Conservation (phyloP, 306 rosid genomes). For the Luffa acutangula region DNA sequence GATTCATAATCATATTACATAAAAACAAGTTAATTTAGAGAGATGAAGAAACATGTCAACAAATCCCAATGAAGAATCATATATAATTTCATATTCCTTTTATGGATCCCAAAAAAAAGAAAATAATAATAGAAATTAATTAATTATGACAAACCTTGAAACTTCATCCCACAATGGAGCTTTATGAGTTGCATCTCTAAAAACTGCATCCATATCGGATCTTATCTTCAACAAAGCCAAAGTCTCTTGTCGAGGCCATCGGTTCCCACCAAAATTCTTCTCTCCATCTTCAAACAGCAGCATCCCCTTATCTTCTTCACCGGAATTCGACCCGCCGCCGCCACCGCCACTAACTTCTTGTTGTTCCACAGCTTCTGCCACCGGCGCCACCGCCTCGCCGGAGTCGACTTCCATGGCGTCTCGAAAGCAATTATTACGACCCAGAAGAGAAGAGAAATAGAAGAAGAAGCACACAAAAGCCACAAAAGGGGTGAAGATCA, state of each 20-base stretch:
- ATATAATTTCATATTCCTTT: not conserved
- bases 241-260: constrained; percentile 94
- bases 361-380: not conserved
- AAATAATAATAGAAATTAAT: not conserved
- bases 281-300: constrained; percentile 36
- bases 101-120: not conserved
- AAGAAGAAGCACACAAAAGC: constrained; percentile 7
- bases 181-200: constrained; percentile 78
- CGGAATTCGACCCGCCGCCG: constrained; percentile 45
- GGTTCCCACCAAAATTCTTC: constrained; percentile 64
- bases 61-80: not conserved
- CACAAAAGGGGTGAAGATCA: not conserved
- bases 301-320: constrained; percentile 44
- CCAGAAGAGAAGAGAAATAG: constrained; percentile 13
- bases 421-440: not conserved
- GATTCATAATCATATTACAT: not conserved
- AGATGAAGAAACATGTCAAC: not conserved
- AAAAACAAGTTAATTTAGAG: not conserved
- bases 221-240: constrained; percentile 76
- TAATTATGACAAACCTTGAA: constrained; percentile 41
- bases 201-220: constrained; percentile 85
- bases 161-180: constrained; percentile 98
- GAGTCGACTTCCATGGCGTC: constrained; percentile 8
- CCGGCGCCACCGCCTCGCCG: constrained; percentile 24
- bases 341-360: constrained; percentile 14